Evolutionary conservation across 805 yeast genomes (phyloP).

Genomic region (Candida khao-thaluensis): DNA sequence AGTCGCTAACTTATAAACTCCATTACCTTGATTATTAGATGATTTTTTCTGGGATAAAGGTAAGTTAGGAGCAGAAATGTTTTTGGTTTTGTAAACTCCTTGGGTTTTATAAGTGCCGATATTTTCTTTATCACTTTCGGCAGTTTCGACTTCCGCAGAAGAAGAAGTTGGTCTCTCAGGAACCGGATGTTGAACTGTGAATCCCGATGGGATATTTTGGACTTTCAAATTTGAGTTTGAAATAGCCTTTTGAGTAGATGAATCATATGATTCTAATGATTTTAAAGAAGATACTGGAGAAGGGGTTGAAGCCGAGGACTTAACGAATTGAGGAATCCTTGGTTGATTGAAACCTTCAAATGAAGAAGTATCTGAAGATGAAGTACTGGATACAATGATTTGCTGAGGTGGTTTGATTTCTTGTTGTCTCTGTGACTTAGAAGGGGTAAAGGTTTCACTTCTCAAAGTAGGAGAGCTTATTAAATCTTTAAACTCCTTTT

Average conservation of each 20-base stretch:
- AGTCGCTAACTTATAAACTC: conserved; percentile 19
- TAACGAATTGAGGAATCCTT: conserved; percentile 13
- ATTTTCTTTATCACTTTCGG: conserved; percentile 10
- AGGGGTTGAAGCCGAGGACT: conserved; percentile 7
- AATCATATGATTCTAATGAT: conserved; percentile 14
- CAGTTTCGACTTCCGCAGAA: conserved; percentile 19
- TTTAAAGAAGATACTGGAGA: conserved; percentile 17
- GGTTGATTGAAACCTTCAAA: conserved; percentile 13
- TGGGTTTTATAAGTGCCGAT: neutral
- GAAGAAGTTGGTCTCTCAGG: conserved; percentile 23
- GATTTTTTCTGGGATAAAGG: neutral
- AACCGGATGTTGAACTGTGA: conserved; percentile 5
- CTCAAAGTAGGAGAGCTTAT: conserved; percentile 7
- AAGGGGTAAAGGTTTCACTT: too few species aligned
- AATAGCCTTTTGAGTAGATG: conserved; percentile 3
- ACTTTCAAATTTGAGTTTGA: conserved; percentile 5
- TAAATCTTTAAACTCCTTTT: conserved; percentile 8
- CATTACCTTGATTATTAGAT: neutral
- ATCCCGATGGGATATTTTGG: conserved; percentile 13
- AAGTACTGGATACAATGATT: neutral
- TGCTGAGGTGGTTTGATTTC: neutral
- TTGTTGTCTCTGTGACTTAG: too few species aligned
- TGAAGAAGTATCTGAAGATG: conserved; percentile 11
- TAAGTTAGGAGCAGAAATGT: conserved; percentile 11
- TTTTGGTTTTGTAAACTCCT: neutral